A percentile compares a stretch with the other conserved stretches of the same genome.
These are phyloP conservation scores for Chrysanthemum lavandulifolium DNA, from an alignment of 129 eudicot species.

Conservation along the genomic window DNA sequence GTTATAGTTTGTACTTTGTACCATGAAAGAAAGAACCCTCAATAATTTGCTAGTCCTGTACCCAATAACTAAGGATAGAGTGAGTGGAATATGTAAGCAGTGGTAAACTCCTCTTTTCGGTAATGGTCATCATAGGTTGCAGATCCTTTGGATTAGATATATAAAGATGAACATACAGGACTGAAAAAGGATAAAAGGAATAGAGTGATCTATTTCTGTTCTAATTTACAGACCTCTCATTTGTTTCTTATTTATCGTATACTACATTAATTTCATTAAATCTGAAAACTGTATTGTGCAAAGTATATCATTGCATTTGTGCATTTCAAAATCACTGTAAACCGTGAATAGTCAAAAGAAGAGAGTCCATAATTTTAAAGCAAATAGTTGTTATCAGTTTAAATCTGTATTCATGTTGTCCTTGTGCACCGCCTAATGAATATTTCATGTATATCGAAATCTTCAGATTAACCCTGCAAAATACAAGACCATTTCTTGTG, in stretches of 20 bases:
- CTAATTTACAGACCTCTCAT: neutral
- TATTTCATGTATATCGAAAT: neutral
- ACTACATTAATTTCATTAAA: neutral
- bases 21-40: too few relatives aligned
- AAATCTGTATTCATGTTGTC: neutral
- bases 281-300: neutral
- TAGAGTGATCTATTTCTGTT: neutral
- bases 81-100: too few relatives aligned
- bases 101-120: too few relatives aligned
- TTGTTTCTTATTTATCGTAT: neutral
- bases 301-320: constrained; percentile 4
- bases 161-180: neutral
- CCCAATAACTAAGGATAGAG: too few relatives aligned
- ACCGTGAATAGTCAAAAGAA: neutral
- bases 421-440: neutral
- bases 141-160: neutral
- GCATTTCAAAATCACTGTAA: neutral
- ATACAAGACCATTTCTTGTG: constrained; percentile 68
- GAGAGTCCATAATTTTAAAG: neutral
- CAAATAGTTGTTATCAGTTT: neutral
- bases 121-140: too few relatives aligned
- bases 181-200: neutral
- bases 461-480: constrained; percentile 81
- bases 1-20: too few relatives aligned
- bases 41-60: too few relatives aligned